Percentiles rank a stretch among this genome's conserved stretches.
These are phyloP conservation scores for Ephemerocybe angulata DNA, from an alignment of 768 basidiomycete species.

Conservation along the genomic window DNA sequence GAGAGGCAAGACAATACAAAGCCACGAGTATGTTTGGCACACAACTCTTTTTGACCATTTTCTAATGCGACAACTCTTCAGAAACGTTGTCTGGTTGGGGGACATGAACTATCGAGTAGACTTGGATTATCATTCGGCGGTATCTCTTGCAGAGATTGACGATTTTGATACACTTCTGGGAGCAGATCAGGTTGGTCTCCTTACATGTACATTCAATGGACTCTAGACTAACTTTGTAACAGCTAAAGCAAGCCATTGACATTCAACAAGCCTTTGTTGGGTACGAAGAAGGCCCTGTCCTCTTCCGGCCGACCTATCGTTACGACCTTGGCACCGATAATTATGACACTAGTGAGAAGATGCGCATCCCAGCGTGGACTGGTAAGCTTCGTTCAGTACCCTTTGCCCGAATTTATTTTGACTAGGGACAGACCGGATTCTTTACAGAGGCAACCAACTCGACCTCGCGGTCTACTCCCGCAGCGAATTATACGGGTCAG, in stretches of 20 bases:
- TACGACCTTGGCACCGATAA: slow-evolving; percentile 79
- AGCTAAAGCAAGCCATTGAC: slow-evolving; percentile 77
- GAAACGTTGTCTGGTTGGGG: slow-evolving; percentile 90
- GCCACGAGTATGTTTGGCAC: slow-evolving; percentile 72
- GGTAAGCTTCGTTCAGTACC: slow-evolving; percentile 41
- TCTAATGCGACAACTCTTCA: slow-evolving; percentile 26
- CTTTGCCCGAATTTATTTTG: slow-evolving; percentile 11
- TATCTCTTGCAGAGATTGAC: slow-evolving; percentile 57
- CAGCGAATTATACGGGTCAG: slow-evolving; percentile 85
- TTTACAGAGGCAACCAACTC: slow-evolving; percentile 72
- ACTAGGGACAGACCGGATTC: slow-evolving; percentile 72
- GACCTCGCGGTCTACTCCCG: slow-evolving; percentile 78
- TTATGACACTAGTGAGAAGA: slow-evolving; percentile 96
- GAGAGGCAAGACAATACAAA: slow-evolving; percentile 81
- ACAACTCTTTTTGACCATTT: not conserved
- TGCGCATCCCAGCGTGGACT: slow-evolving; percentile 96
- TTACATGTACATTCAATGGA: no score
- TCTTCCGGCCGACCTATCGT: slow-evolving; percentile 95
- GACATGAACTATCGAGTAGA: slow-evolving; percentile 96
- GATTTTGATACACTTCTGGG: slow-evolving; percentile 72
- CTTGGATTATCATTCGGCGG: slow-evolving; percentile 76
- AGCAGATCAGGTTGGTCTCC: slow-evolving; percentile 75
- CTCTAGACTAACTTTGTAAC: not conserved
- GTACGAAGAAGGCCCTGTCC: slow-evolving; percentile 83
- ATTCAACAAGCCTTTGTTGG: slow-evolving; percentile 70